A percentile compares a stretch with the other conserved stretches of the same genome.
Conservation (phyloP, 192 early-diverging fungal genomes). For the Pilaira anomala region DNA sequence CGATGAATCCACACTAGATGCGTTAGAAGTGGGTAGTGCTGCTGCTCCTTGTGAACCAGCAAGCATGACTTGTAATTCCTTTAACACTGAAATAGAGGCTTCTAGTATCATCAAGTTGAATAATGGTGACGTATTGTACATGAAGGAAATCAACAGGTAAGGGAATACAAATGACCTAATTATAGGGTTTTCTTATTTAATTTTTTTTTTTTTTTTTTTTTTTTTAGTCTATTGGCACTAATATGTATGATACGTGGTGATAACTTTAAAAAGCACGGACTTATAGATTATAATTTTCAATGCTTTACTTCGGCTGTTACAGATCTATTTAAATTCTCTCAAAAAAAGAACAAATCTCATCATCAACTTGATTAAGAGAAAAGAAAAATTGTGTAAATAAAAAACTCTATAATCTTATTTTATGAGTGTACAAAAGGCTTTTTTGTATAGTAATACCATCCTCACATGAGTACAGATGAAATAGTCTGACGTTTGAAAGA, state of each 20-base stretch:
- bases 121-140: conserved; percentile 77
- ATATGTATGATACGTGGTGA: conserved; percentile 78
- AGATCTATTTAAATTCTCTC: conserved; percentile 67
- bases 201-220: background rate
- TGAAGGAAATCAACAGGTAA: conserved; percentile 75
- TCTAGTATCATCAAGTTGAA: conserved; percentile 69
- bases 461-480: too few relatives aligned
- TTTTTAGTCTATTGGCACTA: conserved; percentile 61
- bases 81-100: conserved; percentile 45
- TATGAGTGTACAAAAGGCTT: too few relatives aligned
- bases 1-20: background rate
- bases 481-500: too few relatives aligned
- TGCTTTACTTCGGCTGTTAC: conserved; percentile 76
- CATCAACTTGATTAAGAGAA: too few relatives aligned
- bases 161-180: background rate
- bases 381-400: too few relatives aligned
- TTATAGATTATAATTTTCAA: conserved; percentile 87
- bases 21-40: background rate
- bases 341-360: too few relatives aligned
- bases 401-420: too few relatives aligned
- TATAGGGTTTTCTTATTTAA: too few relatives aligned
- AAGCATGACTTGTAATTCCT: background rate
- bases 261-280: conserved; percentile 78
- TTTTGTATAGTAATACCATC: too few relatives aligned
- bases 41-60: too few relatives aligned